Base-by-base conservation (phyloP, 306 rosid species). In the Pyrus betulifolia region DNA sequence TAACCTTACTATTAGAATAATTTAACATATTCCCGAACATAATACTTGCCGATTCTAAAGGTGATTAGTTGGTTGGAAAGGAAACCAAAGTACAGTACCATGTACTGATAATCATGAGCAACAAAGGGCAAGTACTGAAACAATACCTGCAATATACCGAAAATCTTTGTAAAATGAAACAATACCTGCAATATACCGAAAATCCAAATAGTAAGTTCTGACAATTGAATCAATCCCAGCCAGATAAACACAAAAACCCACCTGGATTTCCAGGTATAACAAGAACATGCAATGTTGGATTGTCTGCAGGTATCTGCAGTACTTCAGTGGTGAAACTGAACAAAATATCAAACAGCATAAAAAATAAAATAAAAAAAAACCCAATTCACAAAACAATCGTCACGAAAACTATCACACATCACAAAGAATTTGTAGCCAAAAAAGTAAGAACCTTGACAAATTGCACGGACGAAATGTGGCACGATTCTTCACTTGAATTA, bases 231-330 rank as follows among this genome's bases (percentile, higher is more conserved):
- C 80, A 72, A 25, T 63, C 21, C 55, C 55, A 15, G 8, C 55
- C 46, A 55, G 60, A 68, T 61, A 67, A 15, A 51, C 44, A 82
- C 57, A 13, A 8, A 18, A 15, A 70, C 70, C 60, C 57, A 89
- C 99, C 99, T 83, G 97, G 97, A 80, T 95, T 92, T 82, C 99
- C 97, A 75, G 97, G 96, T 77, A 95, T 76, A 70, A 95, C 59
- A 64, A 92, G 74, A 72, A 90, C 91, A 68, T 95, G 97, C 80
- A 91, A 51, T 57, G 58, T 79, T 72, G 99, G 97, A 85, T 86
- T 80, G 31, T 89, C 91, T 51, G 99, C 86, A 3, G 59, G 86
- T 77, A 95, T 90, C 92, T 92, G 97, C 86, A 90, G 85, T 59
- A 92, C 69, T 78, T 95, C 98, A 81, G 88, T 85, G 14, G 86